Evolutionary conservation across 192 early-diverging fungal species (phyloP), one percentile per base, ranked within the genome.

Genomic region (Entrophospora sp.): DNA sequence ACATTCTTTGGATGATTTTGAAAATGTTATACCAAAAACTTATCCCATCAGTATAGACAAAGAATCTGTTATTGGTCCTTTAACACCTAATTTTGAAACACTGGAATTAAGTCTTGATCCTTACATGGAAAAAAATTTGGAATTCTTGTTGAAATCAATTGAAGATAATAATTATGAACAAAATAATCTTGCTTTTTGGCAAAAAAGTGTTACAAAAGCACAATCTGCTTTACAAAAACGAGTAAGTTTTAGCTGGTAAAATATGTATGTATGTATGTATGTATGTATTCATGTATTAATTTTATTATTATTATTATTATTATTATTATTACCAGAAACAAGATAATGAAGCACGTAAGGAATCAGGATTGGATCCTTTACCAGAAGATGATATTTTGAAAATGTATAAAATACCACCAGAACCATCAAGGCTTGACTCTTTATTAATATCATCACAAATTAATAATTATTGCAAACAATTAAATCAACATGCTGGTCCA

Each of bases 141-240:
- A 93, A 67, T 79, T 81, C 59, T 76, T 95, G 56, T 78, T 86
- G 66, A 89, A 91, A 31, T 81, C 88, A 13, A 84, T 94, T 27
- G 97, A 99, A 60, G 91, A 90, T 27, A 87, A 95, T 57, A 86
- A 86, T 48, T 91, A 92, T 75, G 89, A 95, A 69, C 89, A 92
- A 65, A 88, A 86, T 82, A 87, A 91, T 69, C 95, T 92, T 82
- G 87, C 90, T 67, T 90, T 91, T 74, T 98, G 97, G 97, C 90
- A 97, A 77, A 87, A 93, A 68, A 87, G 82, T 58, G 79, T 89
- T 71, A 85, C 88, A 64, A 87, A 86, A 75, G 75, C 87, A 64
- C 71, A 80, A 81, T 67, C 83, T 78, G 79, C 78, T 63, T 40
- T 81, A 59, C 46, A 73, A 51, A 81, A 77, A 72, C 78, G 82